Conservation (phyloP, 2,329 filamentous ascomycete genomes). For the Colletotrichum liriopes region DNA sequence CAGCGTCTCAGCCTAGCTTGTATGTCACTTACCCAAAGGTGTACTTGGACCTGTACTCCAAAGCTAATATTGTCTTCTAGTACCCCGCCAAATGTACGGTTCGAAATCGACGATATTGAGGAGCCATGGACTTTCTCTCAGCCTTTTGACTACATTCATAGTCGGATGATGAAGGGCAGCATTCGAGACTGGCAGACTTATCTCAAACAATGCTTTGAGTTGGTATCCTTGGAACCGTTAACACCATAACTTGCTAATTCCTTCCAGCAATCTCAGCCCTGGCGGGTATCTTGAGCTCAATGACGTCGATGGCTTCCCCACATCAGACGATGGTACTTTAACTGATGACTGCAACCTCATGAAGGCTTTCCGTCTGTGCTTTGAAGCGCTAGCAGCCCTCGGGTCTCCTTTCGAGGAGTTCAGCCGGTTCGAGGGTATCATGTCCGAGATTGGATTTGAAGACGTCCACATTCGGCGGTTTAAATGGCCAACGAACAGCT, state of each 20-base stretch:
- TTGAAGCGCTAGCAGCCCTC: background rate
- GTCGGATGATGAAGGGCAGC: conserved; percentile 43
- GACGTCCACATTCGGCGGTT: conserved; percentile 49
- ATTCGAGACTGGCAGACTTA: conserved; percentile 45
- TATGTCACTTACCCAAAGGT: conserved; percentile 47
- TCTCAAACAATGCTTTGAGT: conserved; percentile 38
- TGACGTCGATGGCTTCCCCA: conserved; percentile 57
- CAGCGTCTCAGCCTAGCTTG: conserved; percentile 67
- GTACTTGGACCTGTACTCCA: conserved; percentile 16
- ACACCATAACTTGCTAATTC: background rate
- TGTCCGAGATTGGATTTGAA: conserved; percentile 49
- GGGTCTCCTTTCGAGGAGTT: background rate
- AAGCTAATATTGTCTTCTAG: background rate
- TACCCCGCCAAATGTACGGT: conserved; percentile 65
- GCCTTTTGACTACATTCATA: conserved; percentile 49
- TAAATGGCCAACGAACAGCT: conserved; percentile 51
- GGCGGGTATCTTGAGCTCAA: conserved; percentile 61
- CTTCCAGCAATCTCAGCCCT: conserved; percentile 51
- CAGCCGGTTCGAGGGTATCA: background rate
- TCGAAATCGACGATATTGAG: conserved; percentile 60
- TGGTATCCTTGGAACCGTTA: background rate
- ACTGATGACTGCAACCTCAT: background rate
- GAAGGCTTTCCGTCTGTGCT: background rate
- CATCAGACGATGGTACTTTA: conserved; percentile 31
- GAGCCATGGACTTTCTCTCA: conserved; percentile 54